phyloP scores from a whole-genome alignment of 352 stramenopile species.

The Thraustochytrium sp. region DNA sequence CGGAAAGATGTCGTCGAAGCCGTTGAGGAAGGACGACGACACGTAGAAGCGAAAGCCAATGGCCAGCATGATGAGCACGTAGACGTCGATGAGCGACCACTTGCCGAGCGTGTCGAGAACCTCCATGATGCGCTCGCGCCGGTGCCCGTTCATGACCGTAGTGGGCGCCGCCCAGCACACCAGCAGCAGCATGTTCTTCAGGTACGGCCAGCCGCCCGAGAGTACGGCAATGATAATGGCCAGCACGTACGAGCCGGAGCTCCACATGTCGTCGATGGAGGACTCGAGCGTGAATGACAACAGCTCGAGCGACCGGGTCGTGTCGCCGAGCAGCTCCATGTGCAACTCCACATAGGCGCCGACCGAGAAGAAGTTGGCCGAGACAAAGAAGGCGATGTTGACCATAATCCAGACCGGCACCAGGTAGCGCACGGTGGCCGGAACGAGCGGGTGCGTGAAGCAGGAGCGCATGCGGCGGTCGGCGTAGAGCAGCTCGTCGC shows the following conservation, averaged over 20 bases:
- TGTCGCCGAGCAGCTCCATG: conserved; percentile 21
- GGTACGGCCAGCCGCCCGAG: conserved; percentile 50
- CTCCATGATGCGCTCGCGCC: conserved; percentile 26
- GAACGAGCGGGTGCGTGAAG: neutral
- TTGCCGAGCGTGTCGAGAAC: conserved; percentile 50
- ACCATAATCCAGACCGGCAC: neutral
- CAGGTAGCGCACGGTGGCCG: neutral
- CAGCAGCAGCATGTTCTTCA: conserved; percentile 48
- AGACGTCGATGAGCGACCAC: conserved; percentile 52
- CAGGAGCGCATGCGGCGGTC: neutral
- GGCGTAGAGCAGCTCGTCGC: neutral
- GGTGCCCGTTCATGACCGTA: conserved; percentile 6
- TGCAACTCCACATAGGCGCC: conserved; percentile 40
- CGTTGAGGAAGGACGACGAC: neutral
- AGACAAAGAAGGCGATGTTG: neutral
- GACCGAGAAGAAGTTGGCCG: neutral
- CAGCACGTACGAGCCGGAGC: conserved; percentile 45
- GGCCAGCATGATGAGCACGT: conserved; percentile 48
- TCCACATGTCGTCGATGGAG: conserved; percentile 53
- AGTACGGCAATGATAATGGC: conserved; percentile 49
- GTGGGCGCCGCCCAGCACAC: conserved; percentile 46
- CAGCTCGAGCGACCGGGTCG: neutral
- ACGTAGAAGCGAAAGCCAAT: conserved; percentile 50
- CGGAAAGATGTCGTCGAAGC: conserved; percentile 14
- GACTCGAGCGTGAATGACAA: conserved; percentile 48